Conservation (phyloP, 2,329 filamentous ascomycete genomes). For the Phialocephala sp. region DNA sequence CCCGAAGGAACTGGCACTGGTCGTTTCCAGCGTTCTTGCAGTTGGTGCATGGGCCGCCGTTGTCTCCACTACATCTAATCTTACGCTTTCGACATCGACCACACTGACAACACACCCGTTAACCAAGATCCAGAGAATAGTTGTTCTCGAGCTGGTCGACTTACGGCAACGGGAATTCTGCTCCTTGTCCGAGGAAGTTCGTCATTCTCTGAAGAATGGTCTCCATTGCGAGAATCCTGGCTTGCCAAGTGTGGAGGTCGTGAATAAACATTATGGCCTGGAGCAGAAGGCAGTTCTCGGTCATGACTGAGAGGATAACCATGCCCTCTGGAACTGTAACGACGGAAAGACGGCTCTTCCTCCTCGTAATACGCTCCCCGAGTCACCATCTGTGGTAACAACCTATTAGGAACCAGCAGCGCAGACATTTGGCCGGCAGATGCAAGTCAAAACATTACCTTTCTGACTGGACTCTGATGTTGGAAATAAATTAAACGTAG, state of each 20-base stretch:
- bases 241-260: conserved; percentile 23
- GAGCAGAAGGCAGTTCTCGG: conserved; percentile 31
- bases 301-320: conserved; percentile 39
- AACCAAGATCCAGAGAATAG: conserved; percentile 7
- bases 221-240: conserved; percentile 17
- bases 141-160: conserved; percentile 18
- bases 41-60: conserved; percentile 78
- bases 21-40: conserved; percentile 77
- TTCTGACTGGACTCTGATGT: background rate
- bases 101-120: conserved; percentile 62
- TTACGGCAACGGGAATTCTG: conserved; percentile 60
- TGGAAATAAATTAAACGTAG: conserved; percentile 9
- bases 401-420: conserved; percentile 19
- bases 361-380: conserved; percentile 29
- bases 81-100: conserved; percentile 89
- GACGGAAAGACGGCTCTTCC: conserved; percentile 38
- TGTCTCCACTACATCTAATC: conserved; percentile 91
- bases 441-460: conserved; percentile 7
- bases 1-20: conserved; percentile 80
- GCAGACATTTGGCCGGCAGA: conserved; percentile 1
- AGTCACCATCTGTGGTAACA: conserved; percentile 27
- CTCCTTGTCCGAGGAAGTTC: conserved; percentile 36
- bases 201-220: conserved; percentile 35
- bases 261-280: conserved; percentile 25
- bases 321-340: conserved; percentile 34